These are phyloP conservation scores for Apophysomyces elegans DNA, from an alignment of 371 early-diverging fungal species.

Conservation along the genomic window DNA sequence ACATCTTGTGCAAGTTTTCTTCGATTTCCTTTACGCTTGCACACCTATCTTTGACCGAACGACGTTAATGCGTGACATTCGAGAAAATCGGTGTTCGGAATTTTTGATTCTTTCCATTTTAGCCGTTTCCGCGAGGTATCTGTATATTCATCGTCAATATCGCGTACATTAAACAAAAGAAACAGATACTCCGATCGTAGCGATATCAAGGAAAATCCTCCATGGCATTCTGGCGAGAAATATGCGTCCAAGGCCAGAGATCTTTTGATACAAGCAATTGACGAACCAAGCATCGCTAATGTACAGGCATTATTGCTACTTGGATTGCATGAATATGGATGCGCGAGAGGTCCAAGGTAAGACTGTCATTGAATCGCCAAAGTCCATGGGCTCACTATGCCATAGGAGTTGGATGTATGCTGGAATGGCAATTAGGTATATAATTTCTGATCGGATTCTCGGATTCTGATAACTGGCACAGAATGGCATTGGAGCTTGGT, in stretches of 20 bases:
- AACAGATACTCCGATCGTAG: conserved; percentile 44
- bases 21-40: conserved; percentile 47
- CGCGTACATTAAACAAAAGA: neutral
- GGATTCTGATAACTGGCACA: conserved; percentile 15
- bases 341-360: conserved; percentile 59
- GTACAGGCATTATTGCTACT: conserved; percentile 60
- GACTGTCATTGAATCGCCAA: neutral
- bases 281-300: conserved; percentile 55
- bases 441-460: neutral
- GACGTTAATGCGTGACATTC: conserved; percentile 32
- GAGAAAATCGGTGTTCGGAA: conserved; percentile 35
- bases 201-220: conserved; percentile 44
- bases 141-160: neutral
- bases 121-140: conserved; percentile 48
- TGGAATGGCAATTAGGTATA: conserved; percentile 58
- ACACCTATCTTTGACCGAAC: conserved; percentile 56
- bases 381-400: neutral
- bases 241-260: conserved; percentile 46
- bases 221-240: conserved; percentile 54
- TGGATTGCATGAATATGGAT: conserved; percentile 64
- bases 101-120: conserved; percentile 40
- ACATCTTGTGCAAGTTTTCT: conserved; percentile 60
- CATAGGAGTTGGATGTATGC: conserved; percentile 64
- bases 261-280: conserved; percentile 35
- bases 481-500: conserved; percentile 58